These are phyloP conservation scores for Annona cherimola DNA, from an alignment of 164 flowering plant species.

Conservation along the genomic window DNA sequence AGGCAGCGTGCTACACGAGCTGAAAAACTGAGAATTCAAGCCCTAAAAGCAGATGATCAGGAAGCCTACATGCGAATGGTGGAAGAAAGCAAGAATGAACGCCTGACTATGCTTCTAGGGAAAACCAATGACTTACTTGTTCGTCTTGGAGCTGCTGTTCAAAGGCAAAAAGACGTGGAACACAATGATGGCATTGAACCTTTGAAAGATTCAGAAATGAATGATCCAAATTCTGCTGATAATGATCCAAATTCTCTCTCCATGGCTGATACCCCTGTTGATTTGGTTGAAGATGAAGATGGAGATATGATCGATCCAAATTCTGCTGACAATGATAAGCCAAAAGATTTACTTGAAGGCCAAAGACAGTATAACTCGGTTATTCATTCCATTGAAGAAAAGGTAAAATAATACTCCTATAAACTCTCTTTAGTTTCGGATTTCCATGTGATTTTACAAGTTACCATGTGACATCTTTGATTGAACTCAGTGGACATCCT, in stretches of 20 bases:
- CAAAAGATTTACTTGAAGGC: constrained; percentile 84
- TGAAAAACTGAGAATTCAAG: constrained; percentile 89
- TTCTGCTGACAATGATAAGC: constrained; percentile 44
- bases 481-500: background rate
- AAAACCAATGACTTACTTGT: constrained; percentile 91
- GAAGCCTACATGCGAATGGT: constrained; percentile 97
- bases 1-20: constrained; percentile 90
- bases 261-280: constrained; percentile 35
- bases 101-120: constrained; percentile 81
- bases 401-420: constrained; percentile 40
- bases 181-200: constrained; percentile 55
- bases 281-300: constrained; percentile 44
- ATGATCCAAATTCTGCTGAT: constrained; percentile 13
- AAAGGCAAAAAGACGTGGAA: constrained; percentile 81
- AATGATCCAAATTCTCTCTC: constrained; percentile 39
- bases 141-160: constrained; percentile 92
- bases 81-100: constrained; percentile 97
- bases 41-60: constrained; percentile 91
- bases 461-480: background rate
- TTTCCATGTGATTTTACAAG: background rate
- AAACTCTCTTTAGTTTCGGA: background rate
- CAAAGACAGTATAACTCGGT: constrained; percentile 93
- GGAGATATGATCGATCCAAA: constrained; percentile 33
- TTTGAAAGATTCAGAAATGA: constrained; percentile 48
- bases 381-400: constrained; percentile 87